These are phyloP conservation scores for Xylariales sp. DNA, from an alignment of 2,329 filamentous ascomycete genomes.

Conservation along the genomic window DNA sequence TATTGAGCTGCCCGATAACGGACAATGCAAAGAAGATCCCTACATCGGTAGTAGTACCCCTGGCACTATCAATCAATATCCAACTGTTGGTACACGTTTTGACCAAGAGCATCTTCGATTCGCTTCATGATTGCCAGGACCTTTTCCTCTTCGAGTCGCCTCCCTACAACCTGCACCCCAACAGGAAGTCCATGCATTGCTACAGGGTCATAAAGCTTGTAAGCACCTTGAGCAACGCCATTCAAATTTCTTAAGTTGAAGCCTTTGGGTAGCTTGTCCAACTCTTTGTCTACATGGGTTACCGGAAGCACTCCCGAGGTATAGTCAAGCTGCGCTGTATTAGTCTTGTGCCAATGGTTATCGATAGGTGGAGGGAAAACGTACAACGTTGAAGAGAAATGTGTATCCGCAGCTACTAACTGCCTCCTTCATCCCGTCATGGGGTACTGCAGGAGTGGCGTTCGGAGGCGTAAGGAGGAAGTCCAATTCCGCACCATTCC, in stretches of 20 bases:
- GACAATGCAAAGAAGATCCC: too few species aligned
- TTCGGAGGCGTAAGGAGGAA: conserved; percentile 82
- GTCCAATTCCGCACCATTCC: conserved; percentile 69
- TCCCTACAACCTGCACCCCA: conserved; percentile 77
- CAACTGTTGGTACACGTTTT: conserved; percentile 48
- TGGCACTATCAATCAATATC: conserved; percentile 36
- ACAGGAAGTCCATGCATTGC: conserved; percentile 87
- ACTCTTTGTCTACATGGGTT: conserved; percentile 69
- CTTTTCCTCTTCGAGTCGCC: conserved; percentile 81
- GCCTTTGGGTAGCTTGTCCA: conserved; percentile 59
- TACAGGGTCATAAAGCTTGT: conserved; percentile 76
- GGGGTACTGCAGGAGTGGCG: conserved; percentile 83
- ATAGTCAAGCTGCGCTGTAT: conserved; percentile 67
- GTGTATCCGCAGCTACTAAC: conserved; percentile 89
- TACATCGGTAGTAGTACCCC: too few species aligned
- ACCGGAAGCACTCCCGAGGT: conserved; percentile 78
- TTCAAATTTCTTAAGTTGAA: conserved; percentile 66
- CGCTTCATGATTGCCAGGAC: conserved; percentile 76
- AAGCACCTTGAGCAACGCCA: conserved; percentile 75
- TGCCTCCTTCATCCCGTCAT: conserved; percentile 80
- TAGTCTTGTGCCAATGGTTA: conserved; percentile 5
- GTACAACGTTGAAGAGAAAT: conserved; percentile 83
- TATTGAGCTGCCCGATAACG: too few species aligned
- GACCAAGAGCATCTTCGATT: conserved; percentile 68
- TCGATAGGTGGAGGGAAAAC: conserved; percentile 20